phyloP scores from a whole-genome alignment of 371 early-diverging fungal species.

The Mortierella sp. region DNA sequence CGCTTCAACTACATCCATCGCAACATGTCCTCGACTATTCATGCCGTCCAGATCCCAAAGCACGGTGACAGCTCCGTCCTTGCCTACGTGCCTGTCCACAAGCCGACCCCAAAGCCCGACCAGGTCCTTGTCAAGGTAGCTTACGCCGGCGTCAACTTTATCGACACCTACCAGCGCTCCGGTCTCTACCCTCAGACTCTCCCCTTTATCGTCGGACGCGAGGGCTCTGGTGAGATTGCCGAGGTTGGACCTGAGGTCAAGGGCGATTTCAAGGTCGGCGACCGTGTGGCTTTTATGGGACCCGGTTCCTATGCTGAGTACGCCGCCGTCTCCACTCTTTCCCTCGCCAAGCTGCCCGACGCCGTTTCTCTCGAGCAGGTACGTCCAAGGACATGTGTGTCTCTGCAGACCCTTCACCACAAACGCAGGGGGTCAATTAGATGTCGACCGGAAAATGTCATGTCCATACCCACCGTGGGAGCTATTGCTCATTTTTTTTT shows the following conservation, averaged over 20 bases:
- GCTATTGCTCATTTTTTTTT: background rate
- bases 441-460: background rate
- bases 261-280: slow-evolving; percentile 79
- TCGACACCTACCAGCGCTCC: slow-evolving; percentile 93
- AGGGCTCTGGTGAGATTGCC: slow-evolving; percentile 89
- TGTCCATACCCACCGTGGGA: slow-evolving; percentile 24
- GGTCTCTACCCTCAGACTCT: slow-evolving; percentile 84
- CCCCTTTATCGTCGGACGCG: slow-evolving; percentile 85
- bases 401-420: background rate
- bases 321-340: slow-evolving; percentile 63
- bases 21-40: slow-evolving; percentile 66
- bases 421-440: background rate
- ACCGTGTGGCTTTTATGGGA: slow-evolving; percentile 85
- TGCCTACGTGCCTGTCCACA: slow-evolving; percentile 65
- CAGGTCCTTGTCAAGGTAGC: slow-evolving; percentile 86
- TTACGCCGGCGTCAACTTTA: slow-evolving; percentile 90
- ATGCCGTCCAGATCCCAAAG: slow-evolving; percentile 78
- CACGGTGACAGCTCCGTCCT: slow-evolving; percentile 84
- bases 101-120: slow-evolving; percentile 66
- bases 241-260: slow-evolving; percentile 74
- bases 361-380: slow-evolving; percentile 69
- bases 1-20: slow-evolving; percentile 32
- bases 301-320: slow-evolving; percentile 86
- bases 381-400: background rate
- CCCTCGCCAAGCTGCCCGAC: slow-evolving; percentile 69